Base-by-base conservation (phyloP, 2,329 filamentous ascomycete species). In the Lachnellula occidentalis region DNA sequence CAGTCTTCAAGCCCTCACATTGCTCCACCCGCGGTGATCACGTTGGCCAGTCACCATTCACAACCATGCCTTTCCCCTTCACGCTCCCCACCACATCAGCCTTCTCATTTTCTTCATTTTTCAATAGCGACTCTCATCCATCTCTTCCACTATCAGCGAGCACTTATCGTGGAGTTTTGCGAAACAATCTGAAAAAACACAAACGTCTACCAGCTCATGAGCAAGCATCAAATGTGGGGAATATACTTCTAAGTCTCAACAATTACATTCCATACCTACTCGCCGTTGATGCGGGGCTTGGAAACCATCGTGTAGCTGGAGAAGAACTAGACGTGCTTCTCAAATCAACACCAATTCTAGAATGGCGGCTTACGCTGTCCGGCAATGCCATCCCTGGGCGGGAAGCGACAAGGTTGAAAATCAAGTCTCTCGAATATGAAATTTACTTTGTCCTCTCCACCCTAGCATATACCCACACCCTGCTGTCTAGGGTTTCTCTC, bases 61-160 rank as follows among this genome's bases (percentile, higher is more conserved):
- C 22, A 34, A 41, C 34, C 14, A 97, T 97, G 94, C 92, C 92
- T 34, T 97, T 89, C 69, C 87, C 88, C 12, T 96, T 96, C 67
- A 75, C 82, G 11, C 82, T 97, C 34, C 92, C 94, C 2, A 97
- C 92, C 1, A 96, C 92, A 5, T 95, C 91, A 34, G 82, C 87
- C 51, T 86, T 95, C 67, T 86, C 88, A 50, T 92, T 96, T 69
- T 87, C 88, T 21, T 78, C 86, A 37, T 87, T 78, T 71, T 86
- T 95, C 71, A 80, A 75, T 64, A 92, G 88, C 66, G 82, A 85
- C 60, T 90, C 90, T 2, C 92, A 97, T 71, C 92, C 94, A 3
- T 96, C 92, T 0, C 79, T 99, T 42, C 90, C 91, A 22, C 81
- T 92, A 64, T 81, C 82, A 52, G 86, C 90, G 21, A 92, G 91